phyloP scores from a whole-genome alignment of 176 grass and related monocot genomes.

The Oryza meridionalis region DNA sequence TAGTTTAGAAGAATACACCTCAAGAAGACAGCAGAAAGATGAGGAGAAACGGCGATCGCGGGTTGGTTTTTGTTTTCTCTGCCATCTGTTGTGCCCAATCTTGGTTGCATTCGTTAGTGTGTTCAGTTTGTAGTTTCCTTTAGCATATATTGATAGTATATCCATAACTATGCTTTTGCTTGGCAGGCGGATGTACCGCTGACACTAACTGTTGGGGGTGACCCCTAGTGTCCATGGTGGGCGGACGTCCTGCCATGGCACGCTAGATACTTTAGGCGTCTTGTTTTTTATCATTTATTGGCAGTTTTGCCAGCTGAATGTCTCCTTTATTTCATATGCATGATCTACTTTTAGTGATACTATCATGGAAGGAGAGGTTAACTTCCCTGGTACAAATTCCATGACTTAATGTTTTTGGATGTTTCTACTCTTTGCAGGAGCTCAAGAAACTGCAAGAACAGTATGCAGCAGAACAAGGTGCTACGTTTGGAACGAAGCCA shows the following conservation, averaged over 20 bases:
- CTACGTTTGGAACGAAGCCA: constrained; percentile 61
- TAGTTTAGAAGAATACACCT: constrained; percentile 71
- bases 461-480: constrained; percentile 66
- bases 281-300: background rate
- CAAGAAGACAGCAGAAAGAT: constrained; percentile 66
- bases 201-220: background rate
- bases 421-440: constrained; percentile 60
- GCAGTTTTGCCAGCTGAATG: background rate
- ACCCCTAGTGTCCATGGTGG: background rate
- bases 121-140: background rate
- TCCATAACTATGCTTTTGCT: background rate
- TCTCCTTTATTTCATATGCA: background rate
- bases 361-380: background rate
- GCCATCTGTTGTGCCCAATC: background rate
- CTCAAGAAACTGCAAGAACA: constrained; percentile 89
- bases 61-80: constrained; percentile 51
- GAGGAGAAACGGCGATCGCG: constrained; percentile 66
- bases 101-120: background rate
- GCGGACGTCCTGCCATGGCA: background rate
- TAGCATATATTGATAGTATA: background rate
- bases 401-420: background rate
- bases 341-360: background rate
- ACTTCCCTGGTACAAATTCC: background rate
- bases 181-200: background rate
- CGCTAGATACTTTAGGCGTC: background rate